Percentiles rank a stretch among this genome's conserved stretches.
Conservation (phyloP, 371 early-diverging fungal species). For the Zychaea mexicana region DNA sequence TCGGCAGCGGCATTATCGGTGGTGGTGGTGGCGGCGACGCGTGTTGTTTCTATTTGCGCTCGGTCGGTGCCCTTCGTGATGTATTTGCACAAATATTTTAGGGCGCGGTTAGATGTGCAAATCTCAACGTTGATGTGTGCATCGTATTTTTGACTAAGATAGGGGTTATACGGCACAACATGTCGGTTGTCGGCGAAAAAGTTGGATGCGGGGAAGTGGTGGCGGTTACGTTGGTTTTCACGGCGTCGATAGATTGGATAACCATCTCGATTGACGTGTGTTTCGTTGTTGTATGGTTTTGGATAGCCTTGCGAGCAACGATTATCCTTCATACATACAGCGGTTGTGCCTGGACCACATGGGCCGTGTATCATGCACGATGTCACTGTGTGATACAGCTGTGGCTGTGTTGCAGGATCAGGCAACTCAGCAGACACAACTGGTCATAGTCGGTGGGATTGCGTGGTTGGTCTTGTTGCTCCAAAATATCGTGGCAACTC, state of each 20-base stretch:
- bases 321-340: not conserved
- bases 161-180: not conserved
- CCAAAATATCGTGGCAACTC: constrained; percentile 21
- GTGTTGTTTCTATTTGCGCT: too few relatives aligned
- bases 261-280: not conserved
- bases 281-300: not conserved
- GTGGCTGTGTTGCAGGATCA: constrained; percentile 9
- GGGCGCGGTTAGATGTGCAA: not conserved
- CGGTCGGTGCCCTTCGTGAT: not conserved
- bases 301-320: not conserved
- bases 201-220: not conserved
- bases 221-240: not conserved
- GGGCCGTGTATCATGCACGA: constrained; percentile 36
- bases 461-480: constrained; percentile 5
- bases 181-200: not conserved
- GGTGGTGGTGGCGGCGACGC: too few relatives aligned
- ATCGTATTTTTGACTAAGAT: not conserved
- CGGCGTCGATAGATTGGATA: not conserved
- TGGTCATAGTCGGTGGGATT: constrained; percentile 27
- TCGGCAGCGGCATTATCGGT: too few relatives aligned
- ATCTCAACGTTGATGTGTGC: not conserved
- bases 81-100: not conserved
- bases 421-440: constrained; percentile 33
- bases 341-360: constrained; percentile 14
- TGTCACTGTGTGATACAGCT: constrained; percentile 24